Evolutionary conservation across 2,329 filamentous ascomycete species (phyloP).

Genomic region (Trichoderma atroviride): DNA sequence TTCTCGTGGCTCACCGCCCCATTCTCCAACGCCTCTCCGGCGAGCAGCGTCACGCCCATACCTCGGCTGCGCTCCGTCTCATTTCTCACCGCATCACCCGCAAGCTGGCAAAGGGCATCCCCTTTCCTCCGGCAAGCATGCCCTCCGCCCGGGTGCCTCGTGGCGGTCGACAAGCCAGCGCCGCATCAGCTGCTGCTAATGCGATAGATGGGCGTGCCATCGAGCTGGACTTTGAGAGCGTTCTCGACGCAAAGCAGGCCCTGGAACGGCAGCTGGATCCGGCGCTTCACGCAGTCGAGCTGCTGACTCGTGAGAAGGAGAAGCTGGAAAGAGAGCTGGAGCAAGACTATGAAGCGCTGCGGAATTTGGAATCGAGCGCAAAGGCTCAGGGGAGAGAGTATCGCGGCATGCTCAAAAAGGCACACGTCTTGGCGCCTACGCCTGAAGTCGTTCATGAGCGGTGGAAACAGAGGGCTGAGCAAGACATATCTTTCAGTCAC

Average conservation of each 20-base stretch:
- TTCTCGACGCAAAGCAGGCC: conserved; percentile 59
- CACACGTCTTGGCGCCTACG: conserved; percentile 54
- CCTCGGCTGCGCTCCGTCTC: conserved; percentile 57
- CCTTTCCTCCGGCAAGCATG: conserved; percentile 62
- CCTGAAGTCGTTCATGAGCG: conserved; percentile 25
- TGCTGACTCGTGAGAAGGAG: conserved; percentile 61
- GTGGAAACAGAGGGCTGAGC: conserved; percentile 20
- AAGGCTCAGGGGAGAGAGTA: conserved; percentile 56
- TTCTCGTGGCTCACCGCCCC: conserved; percentile 62
- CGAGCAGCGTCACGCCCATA: conserved; percentile 54
- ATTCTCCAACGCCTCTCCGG: conserved; percentile 60
- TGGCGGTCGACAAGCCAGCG: conserved; percentile 25
- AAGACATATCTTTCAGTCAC: conserved; percentile 18
- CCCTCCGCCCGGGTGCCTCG: conserved; percentile 31
- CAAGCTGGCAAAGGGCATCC: conserved; percentile 62
- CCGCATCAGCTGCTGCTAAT: conserved; percentile 28
- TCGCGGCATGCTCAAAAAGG: conserved; percentile 52
- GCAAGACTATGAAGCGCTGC: conserved; percentile 55
- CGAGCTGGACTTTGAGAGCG: conserved; percentile 68
- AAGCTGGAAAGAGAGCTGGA: conserved; percentile 60
- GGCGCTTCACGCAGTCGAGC: conserved; percentile 62
- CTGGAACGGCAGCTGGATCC: conserved; percentile 64
- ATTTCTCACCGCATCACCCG: conserved; percentile 59
- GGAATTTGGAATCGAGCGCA: conserved; percentile 58
- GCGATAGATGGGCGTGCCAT: conserved; percentile 52